Conservation (phyloP, 2,329 filamentous ascomycete genomes). For the Nectriaceae sp. region DNA sequence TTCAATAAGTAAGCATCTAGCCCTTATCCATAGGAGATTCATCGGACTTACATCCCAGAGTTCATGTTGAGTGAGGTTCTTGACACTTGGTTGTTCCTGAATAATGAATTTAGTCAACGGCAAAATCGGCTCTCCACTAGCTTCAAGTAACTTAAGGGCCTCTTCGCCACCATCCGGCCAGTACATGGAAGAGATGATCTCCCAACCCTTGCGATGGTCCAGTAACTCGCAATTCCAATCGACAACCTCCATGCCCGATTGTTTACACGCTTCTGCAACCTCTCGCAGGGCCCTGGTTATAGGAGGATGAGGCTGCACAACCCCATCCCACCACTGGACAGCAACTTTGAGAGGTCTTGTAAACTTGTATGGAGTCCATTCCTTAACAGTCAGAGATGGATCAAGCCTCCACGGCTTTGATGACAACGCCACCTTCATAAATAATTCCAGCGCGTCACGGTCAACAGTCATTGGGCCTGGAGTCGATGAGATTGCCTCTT, state of each 20-base stretch:
- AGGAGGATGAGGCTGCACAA: conserved; percentile 62
- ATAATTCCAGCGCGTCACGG: conserved; percentile 36
- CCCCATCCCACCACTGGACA: conserved; percentile 59
- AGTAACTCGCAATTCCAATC: conserved; percentile 53
- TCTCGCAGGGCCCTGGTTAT: conserved; percentile 57
- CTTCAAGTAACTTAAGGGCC: conserved; percentile 49
- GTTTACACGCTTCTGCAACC: conserved; percentile 50
- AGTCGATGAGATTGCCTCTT: conserved; percentile 36
- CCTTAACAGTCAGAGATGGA: conserved; percentile 32
- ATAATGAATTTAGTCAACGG: conserved; percentile 62
- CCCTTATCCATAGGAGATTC: accelerated
- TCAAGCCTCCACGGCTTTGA: conserved; percentile 37
- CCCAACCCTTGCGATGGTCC: conserved; percentile 52
- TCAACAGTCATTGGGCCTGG: conserved; percentile 37
- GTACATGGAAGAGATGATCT: conserved; percentile 49
- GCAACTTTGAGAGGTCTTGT: conserved; percentile 58
- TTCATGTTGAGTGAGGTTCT: conserved; percentile 39
- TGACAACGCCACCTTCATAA: conserved; percentile 35
- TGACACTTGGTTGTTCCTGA: conserved; percentile 50
- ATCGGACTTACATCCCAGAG: conserved; percentile 39
- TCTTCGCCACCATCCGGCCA: conserved; percentile 63
- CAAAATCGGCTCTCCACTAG: conserved; percentile 57
- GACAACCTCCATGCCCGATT: conserved; percentile 54
- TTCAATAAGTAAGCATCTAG: too few species aligned
- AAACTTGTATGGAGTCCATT: conserved; percentile 38